phyloP scores from a whole-genome alignment of 257 asterid species.

The Solanum pimpinellifolium region DNA sequence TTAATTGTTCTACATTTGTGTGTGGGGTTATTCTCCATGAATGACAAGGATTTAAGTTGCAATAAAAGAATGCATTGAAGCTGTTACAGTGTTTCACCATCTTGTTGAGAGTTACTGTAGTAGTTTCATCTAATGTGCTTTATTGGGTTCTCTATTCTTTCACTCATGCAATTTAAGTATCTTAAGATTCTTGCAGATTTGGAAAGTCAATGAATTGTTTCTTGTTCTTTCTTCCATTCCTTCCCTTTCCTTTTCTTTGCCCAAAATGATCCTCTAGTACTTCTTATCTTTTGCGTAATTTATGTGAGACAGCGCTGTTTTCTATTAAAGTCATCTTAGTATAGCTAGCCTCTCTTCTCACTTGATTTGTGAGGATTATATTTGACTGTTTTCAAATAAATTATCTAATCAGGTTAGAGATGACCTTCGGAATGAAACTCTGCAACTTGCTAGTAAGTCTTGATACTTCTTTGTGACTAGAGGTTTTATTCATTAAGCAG shows the following conservation, averaged over 20 bases:
- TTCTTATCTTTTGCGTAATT: background rate
- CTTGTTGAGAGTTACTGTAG: background rate
- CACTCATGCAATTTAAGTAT: background rate
- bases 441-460: constrained; percentile 91
- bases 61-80: background rate
- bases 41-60: background rate
- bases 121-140: background rate
- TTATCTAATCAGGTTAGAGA: constrained; percentile 59
- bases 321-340: background rate
- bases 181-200: background rate
- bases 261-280: constrained; percentile 21
- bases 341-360: constrained; percentile 4
- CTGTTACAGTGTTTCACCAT: background rate
- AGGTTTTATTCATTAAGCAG: background rate
- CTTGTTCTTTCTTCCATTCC: background rate
- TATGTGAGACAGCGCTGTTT: background rate
- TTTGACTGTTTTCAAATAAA: constrained; percentile 2
- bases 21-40: background rate
- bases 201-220: background rate
- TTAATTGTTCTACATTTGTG: background rate
- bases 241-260: background rate
- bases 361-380: constrained; percentile 18
- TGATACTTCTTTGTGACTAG: background rate
- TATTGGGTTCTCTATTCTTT: background rate
- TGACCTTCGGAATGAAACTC: constrained; percentile 74